Base-by-base conservation (phyloP, 306 rosid genomes). In the Quercus robur region DNA sequence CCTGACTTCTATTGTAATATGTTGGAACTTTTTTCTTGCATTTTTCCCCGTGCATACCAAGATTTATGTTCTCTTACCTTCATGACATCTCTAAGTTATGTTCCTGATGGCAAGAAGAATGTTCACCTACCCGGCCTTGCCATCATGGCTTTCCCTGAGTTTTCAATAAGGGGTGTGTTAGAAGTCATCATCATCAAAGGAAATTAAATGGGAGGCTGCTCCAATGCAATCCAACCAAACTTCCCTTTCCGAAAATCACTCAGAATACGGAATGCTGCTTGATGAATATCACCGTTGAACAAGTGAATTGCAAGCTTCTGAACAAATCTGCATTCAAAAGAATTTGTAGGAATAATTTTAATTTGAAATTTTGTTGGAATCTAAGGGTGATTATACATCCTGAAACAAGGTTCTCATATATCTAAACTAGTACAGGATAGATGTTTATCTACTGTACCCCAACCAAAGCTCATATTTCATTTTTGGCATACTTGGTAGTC, bases 201-300 rank as follows among this genome's bases (percentile, higher is more conserved):
- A 76, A 56, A 64, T 91, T 85, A 92, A 59, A 83, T 80, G 23
- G 99, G 90, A 46, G 99, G 99, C 82, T 97, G 89, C 91, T 95
- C 99, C 59, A 91, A 70, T 69, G 97, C 93, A 56, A 88, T 81
- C 99, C 99, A 95, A 78, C 98, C 97, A 71, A 93, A 85, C 85
- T 74, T 91, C 7, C 97, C 99, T 87, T 90, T 95, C 54, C 96
- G 90, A 83, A 93, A 95, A 91, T 95, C 99, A 11, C 92, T 75
- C 71, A 95, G 84, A 75, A 95, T 46, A 2, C 99, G 94, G 51
- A 84, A 93, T 61, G 98, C 91, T 1, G 94, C 96, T 85, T 93
- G 99, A 82, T 95, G 87, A 71, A 66, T 77, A 79, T 91, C 86
- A 17, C 99, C 96, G 5, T 89, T 93, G 81, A 95, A 95, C 84